Conservation (phyloP, 345 rosid species). For the Eucalyptus lansdowneana region DNA sequence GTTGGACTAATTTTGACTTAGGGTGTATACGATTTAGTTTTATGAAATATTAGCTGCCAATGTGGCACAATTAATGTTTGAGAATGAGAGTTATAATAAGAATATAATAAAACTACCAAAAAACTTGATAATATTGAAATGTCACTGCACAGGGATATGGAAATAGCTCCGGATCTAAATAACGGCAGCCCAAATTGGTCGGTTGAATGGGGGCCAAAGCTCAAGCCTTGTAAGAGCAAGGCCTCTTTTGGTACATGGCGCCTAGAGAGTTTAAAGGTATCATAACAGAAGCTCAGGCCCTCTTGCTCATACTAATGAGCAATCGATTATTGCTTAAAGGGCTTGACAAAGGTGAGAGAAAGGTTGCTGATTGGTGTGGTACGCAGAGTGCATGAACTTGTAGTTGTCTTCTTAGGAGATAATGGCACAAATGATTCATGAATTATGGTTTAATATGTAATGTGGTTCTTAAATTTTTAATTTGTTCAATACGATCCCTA, state of each 20-base stretch:
- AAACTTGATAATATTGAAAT: too few relatives aligned
- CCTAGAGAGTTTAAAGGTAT: constrained; percentile 9
- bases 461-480: fast-evolving
- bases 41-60: too few relatives aligned
- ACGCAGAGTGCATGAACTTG: too few relatives aligned
- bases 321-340: constrained; percentile 50
- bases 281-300: constrained; percentile 63
- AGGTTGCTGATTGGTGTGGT: constrained; percentile 61
- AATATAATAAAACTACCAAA: too few relatives aligned
- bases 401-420: too few relatives aligned
- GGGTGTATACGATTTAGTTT: too few relatives aligned
- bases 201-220: background rate
- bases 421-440: too few relatives aligned
- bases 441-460: fast-evolving
- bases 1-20: too few relatives aligned
- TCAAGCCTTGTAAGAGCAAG: background rate
- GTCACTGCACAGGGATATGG: background rate
- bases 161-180: background rate
- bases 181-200: background rate
- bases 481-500: fast-evolving
- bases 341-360: constrained; percentile 32
- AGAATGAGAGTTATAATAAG: too few relatives aligned
- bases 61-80: too few relatives aligned
- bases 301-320: constrained; percentile 42
- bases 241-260: background rate